Evolutionary conservation across 352 stramenopile species (phyloP).

Genomic region (Phytophthora syringae): DNA sequence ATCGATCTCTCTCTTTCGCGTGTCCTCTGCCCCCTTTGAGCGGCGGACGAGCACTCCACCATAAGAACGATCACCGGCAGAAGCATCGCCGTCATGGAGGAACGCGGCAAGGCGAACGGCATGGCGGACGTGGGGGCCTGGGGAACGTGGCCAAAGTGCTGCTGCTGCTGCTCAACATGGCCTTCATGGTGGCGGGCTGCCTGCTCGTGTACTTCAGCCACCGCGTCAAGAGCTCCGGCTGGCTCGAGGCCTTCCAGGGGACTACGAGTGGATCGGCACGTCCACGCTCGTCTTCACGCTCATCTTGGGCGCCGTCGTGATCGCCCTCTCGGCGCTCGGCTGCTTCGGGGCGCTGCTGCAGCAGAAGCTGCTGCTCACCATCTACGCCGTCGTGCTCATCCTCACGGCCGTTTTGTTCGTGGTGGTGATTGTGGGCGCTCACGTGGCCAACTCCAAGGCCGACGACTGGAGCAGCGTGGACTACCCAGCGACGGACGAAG

Average conservation of each 20-base stretch:
- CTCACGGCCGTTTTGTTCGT: constrained; percentile 69
- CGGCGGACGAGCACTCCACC: background rate
- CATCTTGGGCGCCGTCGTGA: constrained; percentile 70
- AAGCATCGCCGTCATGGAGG: constrained; percentile 53
- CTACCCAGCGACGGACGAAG: constrained; percentile 56
- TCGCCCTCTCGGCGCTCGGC: constrained; percentile 66
- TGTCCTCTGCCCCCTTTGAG: background rate
- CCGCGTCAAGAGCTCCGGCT: constrained; percentile 65
- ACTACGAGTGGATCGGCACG: constrained; percentile 71
- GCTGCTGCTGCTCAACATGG: constrained; percentile 86
- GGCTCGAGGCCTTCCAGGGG: constrained; percentile 77
- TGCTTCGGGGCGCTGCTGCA: constrained; percentile 76
- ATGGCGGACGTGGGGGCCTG: constrained; percentile 58
- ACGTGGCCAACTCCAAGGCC: constrained; percentile 63
- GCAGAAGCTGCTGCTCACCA: constrained; percentile 70
- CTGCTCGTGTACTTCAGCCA: constrained; percentile 87
- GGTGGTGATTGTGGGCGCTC: constrained; percentile 63
- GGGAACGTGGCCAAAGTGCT: constrained; percentile 82
- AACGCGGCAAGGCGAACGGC: constrained; percentile 44
- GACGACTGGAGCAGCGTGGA: constrained; percentile 43
- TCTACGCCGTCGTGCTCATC: constrained; percentile 75
- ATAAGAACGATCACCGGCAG: constrained; percentile 22
- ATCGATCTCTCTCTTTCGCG: too few species aligned
- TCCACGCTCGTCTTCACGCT: constrained; percentile 74
- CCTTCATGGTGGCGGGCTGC: constrained; percentile 76